Base-by-base conservation (phyloP, 805 yeast species). In the Barnettozyma botsteinii region DNA sequence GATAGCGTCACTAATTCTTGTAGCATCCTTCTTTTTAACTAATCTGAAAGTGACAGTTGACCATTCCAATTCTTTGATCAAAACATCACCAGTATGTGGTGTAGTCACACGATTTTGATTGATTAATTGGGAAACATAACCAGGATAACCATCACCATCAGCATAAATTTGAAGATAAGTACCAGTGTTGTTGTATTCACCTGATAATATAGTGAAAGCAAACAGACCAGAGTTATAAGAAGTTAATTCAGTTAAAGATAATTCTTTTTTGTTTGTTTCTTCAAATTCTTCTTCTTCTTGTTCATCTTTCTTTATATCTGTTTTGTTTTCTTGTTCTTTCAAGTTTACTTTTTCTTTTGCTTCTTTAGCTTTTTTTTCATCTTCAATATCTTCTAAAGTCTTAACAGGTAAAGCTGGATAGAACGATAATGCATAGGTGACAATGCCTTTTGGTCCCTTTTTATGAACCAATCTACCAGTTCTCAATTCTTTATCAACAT, bases 381-480 rank as follows among this genome's bases (percentile, higher is more conserved):
- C 88, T 42, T 66, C 69, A 31, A 76, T 66, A 49, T 87, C 96
- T 40, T 78, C 81, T 31, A 87, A 79, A 27, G 86, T 75, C 66
- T 79, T 69, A n/a, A 89, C 82, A 7, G 89, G 86, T 38, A 83
- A 60, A 11, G 81, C 64, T 24, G 98, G 98, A 64, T 78, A 89
- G 69, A 91, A 93, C 2, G 94, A 75, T 41, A 85, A 65, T 5
- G 77, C 70, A 60, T 86, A 93, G 5, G 77, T 72, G 25, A 93
- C 68, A 19, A 72, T 62, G 59, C 98, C 98, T 66, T 82, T 84
- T 24, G 93, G 77, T n/a, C 91, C 87, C 53, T 79, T 83, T 59
- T 77, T 82, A 54, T 76, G 75, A 33, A 84, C 75, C 49, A 93
- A 67, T 49, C 76, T 75, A 37, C 81, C 81, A 4, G 69, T 69